A percentile compares a stretch with the other conserved stretches of the same genome.
phyloP scores from a whole-genome alignment of 805 yeast species.

The Candida silvicultrix region DNA sequence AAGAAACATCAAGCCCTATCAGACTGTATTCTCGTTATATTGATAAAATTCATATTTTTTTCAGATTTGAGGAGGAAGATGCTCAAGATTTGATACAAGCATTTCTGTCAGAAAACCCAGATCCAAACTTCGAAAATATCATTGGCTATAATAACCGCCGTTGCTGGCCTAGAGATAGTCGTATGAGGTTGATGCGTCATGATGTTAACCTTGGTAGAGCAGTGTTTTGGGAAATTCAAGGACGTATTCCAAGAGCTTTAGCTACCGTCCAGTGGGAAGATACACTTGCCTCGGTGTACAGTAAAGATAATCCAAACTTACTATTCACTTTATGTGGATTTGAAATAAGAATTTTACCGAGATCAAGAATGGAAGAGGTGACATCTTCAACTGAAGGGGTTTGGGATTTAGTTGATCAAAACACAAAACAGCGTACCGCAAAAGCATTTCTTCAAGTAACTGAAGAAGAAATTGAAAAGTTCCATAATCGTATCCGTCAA shows the following conservation, averaged over 20 bases:
- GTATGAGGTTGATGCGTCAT: constrained; percentile 85
- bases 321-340: constrained; percentile 92
- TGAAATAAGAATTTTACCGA: constrained; percentile 86
- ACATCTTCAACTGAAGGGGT: constrained; percentile 69
- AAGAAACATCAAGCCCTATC: constrained; percentile 70
- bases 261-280: constrained; percentile 74
- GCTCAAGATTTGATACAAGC: constrained; percentile 71
- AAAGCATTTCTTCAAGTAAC: constrained; percentile 82
- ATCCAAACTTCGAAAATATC: constrained; percentile 83
- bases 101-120: constrained; percentile 78
- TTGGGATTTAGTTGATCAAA: constrained; percentile 77
- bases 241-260: constrained; percentile 71
- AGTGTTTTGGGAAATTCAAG: constrained; percentile 81
- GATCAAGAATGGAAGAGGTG: constrained; percentile 47
- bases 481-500: constrained; percentile 80
- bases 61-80: constrained; percentile 69
- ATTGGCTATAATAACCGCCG: constrained; percentile 82
- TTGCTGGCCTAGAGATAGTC: constrained; percentile 91
- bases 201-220: constrained; percentile 94
- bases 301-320: constrained; percentile 83
- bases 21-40: constrained; percentile 75
- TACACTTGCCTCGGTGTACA: constrained; percentile 81
- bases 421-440: constrained; percentile 80
- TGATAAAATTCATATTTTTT: constrained; percentile 75
- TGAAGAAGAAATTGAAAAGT: constrained; percentile 69